Conservation (phyloP, 2,329 filamentous ascomycete species). For the Fonsecaea pedrosoi region DNA sequence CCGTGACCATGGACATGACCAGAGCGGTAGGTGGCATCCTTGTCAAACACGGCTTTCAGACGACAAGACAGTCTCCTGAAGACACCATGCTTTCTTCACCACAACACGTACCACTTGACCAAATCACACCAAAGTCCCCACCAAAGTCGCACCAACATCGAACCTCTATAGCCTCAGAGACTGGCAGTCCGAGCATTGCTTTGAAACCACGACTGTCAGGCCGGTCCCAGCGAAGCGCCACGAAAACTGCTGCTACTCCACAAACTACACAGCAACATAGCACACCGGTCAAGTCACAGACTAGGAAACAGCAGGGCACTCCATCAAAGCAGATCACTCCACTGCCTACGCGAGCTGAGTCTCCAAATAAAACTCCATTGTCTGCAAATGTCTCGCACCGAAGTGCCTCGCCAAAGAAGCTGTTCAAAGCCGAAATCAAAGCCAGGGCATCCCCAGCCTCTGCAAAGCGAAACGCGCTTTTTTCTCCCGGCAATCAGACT, state of each 20-base stretch:
- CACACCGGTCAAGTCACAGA: constrained; percentile 40
- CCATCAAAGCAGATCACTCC: constrained; percentile 55
- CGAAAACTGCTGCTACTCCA: constrained; percentile 52
- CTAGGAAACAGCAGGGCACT: constrained; percentile 47
- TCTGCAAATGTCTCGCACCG: constrained; percentile 53
- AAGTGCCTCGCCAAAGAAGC: constrained; percentile 58
- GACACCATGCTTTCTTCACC: constrained; percentile 39
- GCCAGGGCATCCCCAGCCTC: constrained; percentile 45
- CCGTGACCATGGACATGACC: constrained; percentile 73
- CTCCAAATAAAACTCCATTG: constrained; percentile 59
- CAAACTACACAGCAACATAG: constrained; percentile 42
- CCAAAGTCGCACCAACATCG: constrained; percentile 39
- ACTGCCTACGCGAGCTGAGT: constrained; percentile 52
- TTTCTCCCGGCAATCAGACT: constrained; percentile 65
- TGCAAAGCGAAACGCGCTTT: constrained; percentile 54
- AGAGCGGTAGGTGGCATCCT: constrained; percentile 69
- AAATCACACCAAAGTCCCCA: constrained; percentile 28
- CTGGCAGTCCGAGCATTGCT: constrained; percentile 63
- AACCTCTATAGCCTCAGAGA: constrained; percentile 53
- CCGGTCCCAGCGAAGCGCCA: constrained; percentile 54
- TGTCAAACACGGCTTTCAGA: constrained; percentile 35
- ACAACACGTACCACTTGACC: constrained; percentile 34
- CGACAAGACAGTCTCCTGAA: constrained; percentile 52
- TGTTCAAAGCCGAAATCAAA: constrained; percentile 53
- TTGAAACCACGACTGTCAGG: constrained; percentile 57